A percentile compares a stretch with the other conserved stretches of the same genome.
phyloP scores from a whole-genome alignment of 139 green algal species.

The Closterium sp. region DNA sequence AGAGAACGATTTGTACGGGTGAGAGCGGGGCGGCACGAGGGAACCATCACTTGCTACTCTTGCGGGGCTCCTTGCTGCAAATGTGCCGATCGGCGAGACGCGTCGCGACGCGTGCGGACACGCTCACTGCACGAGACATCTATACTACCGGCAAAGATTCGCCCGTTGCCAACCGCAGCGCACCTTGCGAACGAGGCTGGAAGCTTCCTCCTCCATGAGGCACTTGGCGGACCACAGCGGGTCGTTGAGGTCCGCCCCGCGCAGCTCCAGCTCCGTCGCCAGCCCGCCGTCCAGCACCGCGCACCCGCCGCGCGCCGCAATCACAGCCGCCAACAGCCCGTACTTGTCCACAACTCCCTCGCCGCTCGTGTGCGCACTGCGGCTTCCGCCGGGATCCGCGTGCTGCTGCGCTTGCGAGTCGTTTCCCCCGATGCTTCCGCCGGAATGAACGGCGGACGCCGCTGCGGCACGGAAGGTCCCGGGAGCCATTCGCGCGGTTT shows the following conservation, averaged over 20 bases:
- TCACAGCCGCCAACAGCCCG: background rate
- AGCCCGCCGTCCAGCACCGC: slow-evolving; percentile 46
- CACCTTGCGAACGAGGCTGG: slow-evolving; percentile 21
- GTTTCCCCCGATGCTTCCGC: background rate
- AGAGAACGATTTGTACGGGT: background rate
- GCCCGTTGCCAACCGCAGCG: background rate
- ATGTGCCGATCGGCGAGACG: too few species aligned
- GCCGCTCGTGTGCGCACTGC: background rate
- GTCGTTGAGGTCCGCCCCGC: slow-evolving; percentile 42
- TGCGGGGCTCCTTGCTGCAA: too few species aligned
- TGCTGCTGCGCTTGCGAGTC: background rate
- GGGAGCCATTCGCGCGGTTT: background rate
- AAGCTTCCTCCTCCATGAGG: slow-evolving; percentile 19
- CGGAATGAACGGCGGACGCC: background rate
- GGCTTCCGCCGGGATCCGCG: background rate
- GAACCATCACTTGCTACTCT: background rate
- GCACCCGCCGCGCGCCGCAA: slow-evolving; percentile 12
- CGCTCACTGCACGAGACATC: too few species aligned
- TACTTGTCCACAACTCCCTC: background rate
- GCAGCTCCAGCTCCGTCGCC: slow-evolving; percentile 45
- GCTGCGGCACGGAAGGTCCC: background rate
- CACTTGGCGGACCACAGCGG: slow-evolving; percentile 48
- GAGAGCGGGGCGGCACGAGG: background rate
- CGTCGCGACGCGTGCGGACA: too few species aligned
- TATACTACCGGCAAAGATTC: too few species aligned